These are phyloP conservation scores for Lathyrus tuberosus DNA, from an alignment of 306 rosid genomes.

Conservation along the genomic window DNA sequence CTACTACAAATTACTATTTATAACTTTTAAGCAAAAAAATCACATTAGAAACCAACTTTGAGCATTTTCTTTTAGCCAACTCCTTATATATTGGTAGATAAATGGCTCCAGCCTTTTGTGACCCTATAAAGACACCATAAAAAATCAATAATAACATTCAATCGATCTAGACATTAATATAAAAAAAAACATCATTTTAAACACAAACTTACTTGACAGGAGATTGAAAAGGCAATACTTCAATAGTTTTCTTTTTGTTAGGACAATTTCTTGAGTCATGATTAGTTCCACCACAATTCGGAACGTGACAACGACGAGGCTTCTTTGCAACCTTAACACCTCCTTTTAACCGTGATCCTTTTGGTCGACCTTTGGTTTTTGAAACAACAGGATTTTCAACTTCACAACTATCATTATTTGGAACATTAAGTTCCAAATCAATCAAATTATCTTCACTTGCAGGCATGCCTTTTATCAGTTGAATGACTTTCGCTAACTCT, in stretches of 20 bases:
- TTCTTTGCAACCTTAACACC: neutral
- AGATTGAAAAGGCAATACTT: too few species aligned
- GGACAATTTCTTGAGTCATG: neutral
- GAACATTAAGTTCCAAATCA: neutral
- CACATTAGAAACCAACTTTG: too few species aligned
- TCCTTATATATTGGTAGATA: too few species aligned
- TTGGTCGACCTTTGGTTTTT: neutral
- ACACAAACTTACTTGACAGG: too few species aligned
- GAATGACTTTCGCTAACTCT: neutral
- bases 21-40: too few species aligned
- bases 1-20: too few species aligned
- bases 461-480: neutral
- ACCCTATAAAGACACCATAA: too few species aligned
- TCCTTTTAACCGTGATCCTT: neutral
- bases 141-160: too few species aligned
- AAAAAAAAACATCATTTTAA: too few species aligned
- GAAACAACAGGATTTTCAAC: neutral
- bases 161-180: too few species aligned
- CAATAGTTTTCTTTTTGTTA: neutral
- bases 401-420: neutral
- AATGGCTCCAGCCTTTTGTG: too few species aligned
- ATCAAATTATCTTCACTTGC: neutral
- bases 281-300: neutral
- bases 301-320: neutral
- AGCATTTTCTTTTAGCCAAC: too few species aligned